Percentiles rank a stretch among this genome's conserved stretches.
Evolutionary conservation across 352 stramenopile genomes (phyloP).

Genomic region (Peronospora destructor): DNA sequence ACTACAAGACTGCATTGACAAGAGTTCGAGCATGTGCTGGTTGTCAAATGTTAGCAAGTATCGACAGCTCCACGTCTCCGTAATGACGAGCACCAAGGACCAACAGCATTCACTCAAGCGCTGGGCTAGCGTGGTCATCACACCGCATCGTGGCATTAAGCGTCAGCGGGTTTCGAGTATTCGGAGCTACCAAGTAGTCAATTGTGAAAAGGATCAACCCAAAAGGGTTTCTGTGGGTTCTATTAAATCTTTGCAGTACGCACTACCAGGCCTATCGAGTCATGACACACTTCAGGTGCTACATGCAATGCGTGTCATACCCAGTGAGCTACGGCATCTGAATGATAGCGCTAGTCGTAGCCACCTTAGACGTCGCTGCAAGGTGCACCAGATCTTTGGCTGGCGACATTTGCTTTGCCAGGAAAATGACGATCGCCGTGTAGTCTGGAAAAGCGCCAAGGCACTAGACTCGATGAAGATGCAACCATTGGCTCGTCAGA

Average conservation of each 20-base stretch:
- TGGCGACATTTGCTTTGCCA: conserved; percentile 38
- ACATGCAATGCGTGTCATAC: conserved; percentile 29
- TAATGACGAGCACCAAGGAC: background rate
- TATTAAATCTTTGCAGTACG: conserved; percentile 35
- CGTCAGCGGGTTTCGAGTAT: conserved; percentile 19
- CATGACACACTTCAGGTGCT: conserved; percentile 30
- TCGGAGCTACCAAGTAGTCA: conserved; percentile 5
- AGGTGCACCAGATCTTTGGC: conserved; percentile 28
- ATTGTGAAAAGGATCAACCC: background rate
- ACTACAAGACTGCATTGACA: conserved; percentile 13
- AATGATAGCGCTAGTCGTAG: conserved; percentile 23
- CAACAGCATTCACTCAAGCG: conserved; percentile 16
- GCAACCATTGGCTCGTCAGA: conserved; percentile 29
- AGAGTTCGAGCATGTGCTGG: conserved; percentile 5
- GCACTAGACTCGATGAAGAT: conserved; percentile 29
- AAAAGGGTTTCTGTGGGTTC: conserved; percentile 5
- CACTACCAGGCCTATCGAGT: conserved; percentile 31
- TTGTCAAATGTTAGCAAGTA: conserved; percentile 1
- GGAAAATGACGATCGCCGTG: conserved; percentile 24
- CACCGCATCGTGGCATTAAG: conserved; percentile 11
- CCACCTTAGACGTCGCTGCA: conserved; percentile 11
- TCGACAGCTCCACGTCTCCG: conserved; percentile 3
- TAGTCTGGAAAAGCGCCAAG: conserved; percentile 46
- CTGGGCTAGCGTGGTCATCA: conserved; percentile 9
- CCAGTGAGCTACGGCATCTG: conserved; percentile 35